Conservation (phyloP, 495 filamentous ascomycete genomes). For the Aspergillus sclerotiicarbonarius region DNA sequence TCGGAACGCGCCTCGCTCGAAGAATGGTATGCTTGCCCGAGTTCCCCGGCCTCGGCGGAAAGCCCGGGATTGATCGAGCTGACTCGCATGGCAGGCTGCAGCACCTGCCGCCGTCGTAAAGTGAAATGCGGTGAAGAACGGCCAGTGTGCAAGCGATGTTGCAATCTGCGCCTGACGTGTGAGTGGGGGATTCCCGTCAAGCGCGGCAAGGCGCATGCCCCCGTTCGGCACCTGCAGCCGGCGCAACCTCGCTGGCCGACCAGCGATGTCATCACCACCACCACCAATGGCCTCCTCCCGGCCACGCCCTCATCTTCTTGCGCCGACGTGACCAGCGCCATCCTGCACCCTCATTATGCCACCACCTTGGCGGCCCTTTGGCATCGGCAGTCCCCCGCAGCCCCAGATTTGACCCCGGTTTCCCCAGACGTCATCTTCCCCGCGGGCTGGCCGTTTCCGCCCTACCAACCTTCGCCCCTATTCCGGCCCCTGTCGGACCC, state of each 20-base stretch:
- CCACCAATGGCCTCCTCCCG: not conserved
- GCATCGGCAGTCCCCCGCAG: not conserved
- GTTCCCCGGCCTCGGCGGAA: constrained; percentile 11
- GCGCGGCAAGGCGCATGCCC: constrained; percentile 25
- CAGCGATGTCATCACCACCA: constrained; percentile 5
- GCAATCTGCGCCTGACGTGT: constrained; percentile 29
- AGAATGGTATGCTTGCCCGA: constrained; percentile 32
- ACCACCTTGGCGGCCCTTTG: not conserved
- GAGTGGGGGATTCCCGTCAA: constrained; percentile 42
- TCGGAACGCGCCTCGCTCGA: constrained; percentile 47
- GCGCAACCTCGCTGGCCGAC: constrained; percentile 18
- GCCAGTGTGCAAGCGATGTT: constrained; percentile 49
- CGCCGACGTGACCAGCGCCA: not conserved
- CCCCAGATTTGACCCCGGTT: constrained; percentile 9
- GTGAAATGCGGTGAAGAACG: constrained; percentile 56
- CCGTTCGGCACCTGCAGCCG: constrained; percentile 34
- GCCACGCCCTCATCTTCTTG: not conserved
- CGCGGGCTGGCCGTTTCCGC: constrained; percentile 6
- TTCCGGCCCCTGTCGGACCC: constrained; percentile 26
- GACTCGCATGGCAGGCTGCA: constrained; percentile 36
- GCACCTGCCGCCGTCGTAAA: constrained; percentile 55
- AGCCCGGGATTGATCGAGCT: not conserved
- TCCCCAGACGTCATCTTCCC: constrained; percentile 11
- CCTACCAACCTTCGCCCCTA: constrained; percentile 17
- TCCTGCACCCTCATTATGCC: constrained; percentile 9